Conservation (phyloP, 2,329 filamentous ascomycete species). For the Neoascochyta sp. region DNA sequence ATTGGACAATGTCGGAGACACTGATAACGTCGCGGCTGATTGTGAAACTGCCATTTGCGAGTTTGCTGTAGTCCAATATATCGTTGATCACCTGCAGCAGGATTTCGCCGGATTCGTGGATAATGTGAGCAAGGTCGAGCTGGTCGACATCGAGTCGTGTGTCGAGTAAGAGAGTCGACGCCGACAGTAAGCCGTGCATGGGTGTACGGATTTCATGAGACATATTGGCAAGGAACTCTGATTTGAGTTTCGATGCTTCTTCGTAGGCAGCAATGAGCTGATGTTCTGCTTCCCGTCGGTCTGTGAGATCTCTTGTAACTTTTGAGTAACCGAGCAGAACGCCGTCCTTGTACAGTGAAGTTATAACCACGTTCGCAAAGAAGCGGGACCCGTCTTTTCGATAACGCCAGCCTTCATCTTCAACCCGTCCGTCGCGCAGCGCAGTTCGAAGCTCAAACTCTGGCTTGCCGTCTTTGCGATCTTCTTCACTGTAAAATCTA, state of each 20-base stretch:
- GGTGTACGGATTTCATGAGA: slow-evolving; percentile 63
- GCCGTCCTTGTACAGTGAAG: slow-evolving; percentile 52
- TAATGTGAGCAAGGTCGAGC: slow-evolving; percentile 54
- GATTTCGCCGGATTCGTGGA: slow-evolving; percentile 57
- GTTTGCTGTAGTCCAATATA: slow-evolving; percentile 64
- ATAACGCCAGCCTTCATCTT: slow-evolving; percentile 60
- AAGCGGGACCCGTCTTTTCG: slow-evolving; percentile 57
- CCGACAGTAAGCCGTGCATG: slow-evolving; percentile 60
- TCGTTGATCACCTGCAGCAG: slow-evolving; percentile 62
- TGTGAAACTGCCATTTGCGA: slow-evolving; percentile 58
- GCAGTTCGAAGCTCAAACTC: slow-evolving; percentile 51
- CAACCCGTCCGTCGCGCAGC: slow-evolving; percentile 53
- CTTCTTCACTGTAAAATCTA: slow-evolving; percentile 53
- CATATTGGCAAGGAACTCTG: slow-evolving; percentile 61
- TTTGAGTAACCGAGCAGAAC: slow-evolving; percentile 57
- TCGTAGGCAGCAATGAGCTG: slow-evolving; percentile 57
- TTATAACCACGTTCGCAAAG: slow-evolving; percentile 60
- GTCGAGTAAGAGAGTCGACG: slow-evolving; percentile 56
- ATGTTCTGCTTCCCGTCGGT: slow-evolving; percentile 54
- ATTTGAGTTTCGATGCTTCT: slow-evolving; percentile 61
- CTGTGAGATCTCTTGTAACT: slow-evolving; percentile 56
- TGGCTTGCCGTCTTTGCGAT: slow-evolving; percentile 50
- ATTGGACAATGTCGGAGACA: slow-evolving; percentile 46
- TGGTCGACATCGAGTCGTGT: slow-evolving; percentile 53
- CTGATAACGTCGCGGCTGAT: slow-evolving; percentile 53